These are phyloP conservation scores for Phytophthora pinifolia DNA, from an alignment of 352 stramenopile species.

Conservation along the genomic window DNA sequence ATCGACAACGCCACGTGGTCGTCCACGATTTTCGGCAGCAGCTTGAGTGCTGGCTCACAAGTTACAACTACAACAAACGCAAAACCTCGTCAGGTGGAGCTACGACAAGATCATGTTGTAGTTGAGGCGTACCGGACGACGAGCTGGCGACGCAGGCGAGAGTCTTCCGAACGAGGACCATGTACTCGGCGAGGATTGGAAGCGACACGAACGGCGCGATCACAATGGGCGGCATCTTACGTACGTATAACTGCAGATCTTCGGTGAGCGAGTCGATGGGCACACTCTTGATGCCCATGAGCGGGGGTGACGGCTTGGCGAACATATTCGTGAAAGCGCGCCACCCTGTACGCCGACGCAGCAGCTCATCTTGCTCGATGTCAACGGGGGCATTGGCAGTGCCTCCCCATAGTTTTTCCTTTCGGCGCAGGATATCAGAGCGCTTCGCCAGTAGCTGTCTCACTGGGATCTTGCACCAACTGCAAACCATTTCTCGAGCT, in stretches of 20 bases:
- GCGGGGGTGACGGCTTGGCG: slow-evolving; percentile 45
- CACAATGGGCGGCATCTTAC: slow-evolving; percentile 66
- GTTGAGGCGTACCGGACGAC: slow-evolving; percentile 37
- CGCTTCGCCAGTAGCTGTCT: slow-evolving; percentile 49
- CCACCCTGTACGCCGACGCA: slow-evolving; percentile 67
- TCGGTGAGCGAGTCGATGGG: slow-evolving; percentile 47
- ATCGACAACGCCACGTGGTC: slow-evolving; percentile 63
- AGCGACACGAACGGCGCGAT: slow-evolving; percentile 66
- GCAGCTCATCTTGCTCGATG: slow-evolving; percentile 74
- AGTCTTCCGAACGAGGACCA: slow-evolving; percentile 59
- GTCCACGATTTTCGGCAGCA: slow-evolving; percentile 71
- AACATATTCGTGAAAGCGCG: slow-evolving; percentile 72
- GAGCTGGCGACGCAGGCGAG: slow-evolving; percentile 41
- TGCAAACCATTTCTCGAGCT: slow-evolving; percentile 69
- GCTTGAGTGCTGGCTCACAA: slow-evolving; percentile 68
- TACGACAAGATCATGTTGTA: too few species aligned
- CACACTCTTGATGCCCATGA: slow-evolving; percentile 71
- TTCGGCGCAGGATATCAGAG: slow-evolving; percentile 45
- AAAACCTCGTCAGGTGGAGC: neutral
- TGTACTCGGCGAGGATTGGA: slow-evolving; percentile 73
- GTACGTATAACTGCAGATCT: slow-evolving; percentile 50
- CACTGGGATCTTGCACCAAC: slow-evolving; percentile 79
- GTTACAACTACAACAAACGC: slow-evolving; percentile 34
- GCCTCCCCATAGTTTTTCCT: slow-evolving; percentile 65
- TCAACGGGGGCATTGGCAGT: slow-evolving; percentile 65